These are phyloP conservation scores for Scheffersomyces quercinus DNA, from an alignment of 1,139 yeast genomes.

Conservation along the genomic window DNA sequence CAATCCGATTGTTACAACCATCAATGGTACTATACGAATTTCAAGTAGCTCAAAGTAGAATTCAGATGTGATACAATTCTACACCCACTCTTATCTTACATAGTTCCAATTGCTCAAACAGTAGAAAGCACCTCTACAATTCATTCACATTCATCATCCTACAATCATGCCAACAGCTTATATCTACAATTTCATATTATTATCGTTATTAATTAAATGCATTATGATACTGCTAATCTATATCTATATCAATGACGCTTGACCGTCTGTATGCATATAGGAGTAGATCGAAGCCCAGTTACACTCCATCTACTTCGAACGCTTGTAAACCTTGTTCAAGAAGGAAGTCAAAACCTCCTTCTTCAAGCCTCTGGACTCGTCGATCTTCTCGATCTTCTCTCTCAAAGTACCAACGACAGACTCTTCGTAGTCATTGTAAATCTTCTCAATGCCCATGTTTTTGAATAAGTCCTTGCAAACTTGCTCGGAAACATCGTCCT, in stretches of 20 bases:
- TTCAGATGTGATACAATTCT: too few species aligned
- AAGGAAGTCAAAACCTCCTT: constrained; percentile 79
- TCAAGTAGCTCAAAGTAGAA: too few species aligned
- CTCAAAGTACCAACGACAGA: constrained; percentile 64
- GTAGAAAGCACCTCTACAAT: too few species aligned
- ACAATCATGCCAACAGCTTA: too few species aligned
- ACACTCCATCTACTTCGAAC: constrained; percentile 61
- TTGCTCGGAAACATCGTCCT: constrained; percentile 69
- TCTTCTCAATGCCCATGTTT: constrained; percentile 69
- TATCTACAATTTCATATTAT: too few species aligned
- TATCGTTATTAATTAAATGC: background rate
- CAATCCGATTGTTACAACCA: too few species aligned
- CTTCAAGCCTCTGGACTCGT: constrained; percentile 92
- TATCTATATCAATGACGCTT: too few species aligned
- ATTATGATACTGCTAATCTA: background rate
- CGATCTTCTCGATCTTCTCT: constrained; percentile 64
- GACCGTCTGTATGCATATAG: too few species aligned
- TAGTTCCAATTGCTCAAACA: too few species aligned
- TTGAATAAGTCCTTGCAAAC: constrained; percentile 72
- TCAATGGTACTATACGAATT: too few species aligned
- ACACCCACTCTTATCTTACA: too few species aligned
- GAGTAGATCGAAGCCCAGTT: background rate
- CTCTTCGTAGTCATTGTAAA: constrained; percentile 84
- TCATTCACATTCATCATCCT: too few species aligned
- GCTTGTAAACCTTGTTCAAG: constrained; percentile 89